Base-by-base conservation (phyloP, 2,329 filamentous ascomycete genomes). In the Aspergillus uvarum region DNA sequence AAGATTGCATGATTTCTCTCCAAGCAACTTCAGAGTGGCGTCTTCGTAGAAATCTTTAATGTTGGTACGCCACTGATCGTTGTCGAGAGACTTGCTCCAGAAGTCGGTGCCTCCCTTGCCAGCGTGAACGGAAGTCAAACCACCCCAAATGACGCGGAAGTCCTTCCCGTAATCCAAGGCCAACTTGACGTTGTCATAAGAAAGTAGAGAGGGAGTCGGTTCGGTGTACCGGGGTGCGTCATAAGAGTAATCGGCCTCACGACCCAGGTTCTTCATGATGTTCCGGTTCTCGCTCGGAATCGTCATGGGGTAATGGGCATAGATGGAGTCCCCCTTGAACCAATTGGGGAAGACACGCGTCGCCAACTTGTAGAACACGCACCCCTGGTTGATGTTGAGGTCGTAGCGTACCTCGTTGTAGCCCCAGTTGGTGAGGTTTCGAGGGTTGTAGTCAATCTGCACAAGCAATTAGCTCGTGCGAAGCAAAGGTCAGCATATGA, bases 361-460 rank as follows among this genome's bases (percentile, higher is more conserved):
- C 72, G 93, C 89, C 38, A 96, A 82, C 79, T 95, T 96, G 81
- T 93, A 92, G 76, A 94, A 90, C 12, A 92, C 86, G 66, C 89
- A 92, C 51, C 92, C 91, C 70, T 95, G 88, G 75, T 95, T 90
- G 65, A 94, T 77, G 60, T 83, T 85, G 22, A 87, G 77, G 66
- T 96, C 90, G 58, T 88, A 91, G 21, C 89, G 82, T 3, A 85
- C 89, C 71, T 92, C 89, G 57, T 86, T 85, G 78, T 85, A 94
- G 21, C 91, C 91, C 91, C 91, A 96, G 76, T 91, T 92, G 1
- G 91, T 96, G 51, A 96, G 76, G 66, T 87, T 86, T 8, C 86
- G 84, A 0, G 91, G 85, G 65, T 88, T 86, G 72, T 89, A 93
- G 73, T 94, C 90, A n/a, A 82, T 63, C 70, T 71, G 26, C 12